Conservation (phyloP, 768 basidiomycete species). For the Lyophyllum decastes region DNA sequence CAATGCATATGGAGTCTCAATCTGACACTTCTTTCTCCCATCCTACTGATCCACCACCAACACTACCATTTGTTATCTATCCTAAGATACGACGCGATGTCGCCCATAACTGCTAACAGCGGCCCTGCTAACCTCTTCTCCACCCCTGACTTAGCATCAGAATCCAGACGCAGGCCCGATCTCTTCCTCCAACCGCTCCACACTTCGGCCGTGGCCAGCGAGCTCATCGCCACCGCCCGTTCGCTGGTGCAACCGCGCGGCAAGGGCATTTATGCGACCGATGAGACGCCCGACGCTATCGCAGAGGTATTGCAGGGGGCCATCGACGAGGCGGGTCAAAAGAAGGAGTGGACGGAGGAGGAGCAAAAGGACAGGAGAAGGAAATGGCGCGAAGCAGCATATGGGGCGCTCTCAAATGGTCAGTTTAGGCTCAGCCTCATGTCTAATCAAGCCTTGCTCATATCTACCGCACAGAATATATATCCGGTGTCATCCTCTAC, state of each 20-base stretch:
- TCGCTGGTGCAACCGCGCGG: slow-evolving; percentile 48
- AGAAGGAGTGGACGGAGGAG: slow-evolving; percentile 30
- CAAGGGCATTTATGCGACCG: slow-evolving; percentile 56
- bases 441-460: background rate
- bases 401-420: slow-evolving; percentile 43
- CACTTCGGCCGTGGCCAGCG: slow-evolving; percentile 38
- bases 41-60: background rate
- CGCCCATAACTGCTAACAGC: slow-evolving; percentile 20
- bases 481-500: slow-evolving; percentile 55
- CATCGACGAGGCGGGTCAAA: slow-evolving; percentile 24
- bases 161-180: slow-evolving; percentile 16
- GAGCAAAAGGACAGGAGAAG: slow-evolving; percentile 39
- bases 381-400: slow-evolving; percentile 46
- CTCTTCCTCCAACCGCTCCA: slow-evolving; percentile 42
- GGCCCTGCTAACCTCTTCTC: slow-evolving; percentile 34
- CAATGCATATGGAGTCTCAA: slow-evolving; percentile 18
- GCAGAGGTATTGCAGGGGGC: slow-evolving; percentile 39
- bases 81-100: slow-evolving; percentile 5
- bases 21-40: slow-evolving; percentile 8
- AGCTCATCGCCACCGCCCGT: slow-evolving; percentile 44
- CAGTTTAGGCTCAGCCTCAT: slow-evolving; percentile 4
- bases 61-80: slow-evolving; percentile 2
- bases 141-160: slow-evolving; percentile 18
- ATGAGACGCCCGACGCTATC: slow-evolving; percentile 48
- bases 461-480: slow-evolving; percentile 33